Base-by-base conservation (phyloP, 345 rosid species). In the Heritiera littoralis region DNA sequence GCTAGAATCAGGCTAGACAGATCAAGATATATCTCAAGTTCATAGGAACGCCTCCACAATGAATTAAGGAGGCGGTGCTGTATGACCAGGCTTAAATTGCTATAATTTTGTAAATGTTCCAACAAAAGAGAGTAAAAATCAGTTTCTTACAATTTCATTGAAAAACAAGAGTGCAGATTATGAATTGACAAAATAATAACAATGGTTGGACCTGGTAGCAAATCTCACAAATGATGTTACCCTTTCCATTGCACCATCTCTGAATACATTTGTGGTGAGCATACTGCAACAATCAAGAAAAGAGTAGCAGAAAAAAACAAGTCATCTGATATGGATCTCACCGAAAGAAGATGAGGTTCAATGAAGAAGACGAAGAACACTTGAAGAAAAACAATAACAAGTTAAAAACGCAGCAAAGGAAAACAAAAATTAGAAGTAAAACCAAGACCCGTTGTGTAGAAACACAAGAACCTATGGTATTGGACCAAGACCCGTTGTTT, bases 181-280 rank as follows among this genome's bases (percentile, higher is more conserved):
- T 32, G 40, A 72, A 52, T 15, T 23, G 73, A 76, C 63, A 54
- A 23, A 23, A 23, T 49, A 41, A 65, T 23, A 56, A 66, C 56
- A 65, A 77, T 59, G 59, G 64, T 23, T 20, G 51, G 63, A 94
- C 98, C 98, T 95, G 92, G 28, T 12, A 85, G 83, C 99, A 93
- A 35, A 95, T 93, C 85, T 95, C 97, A 52, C 98, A 95, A 72
- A 79, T 66, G 8, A 89, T 91, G 79, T 95, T 88, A 17, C 98
- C 97, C 87, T 95, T 95, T 54, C 86, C 96, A 30, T 86, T 81
- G 87, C 99, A 95, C 97, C 98, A 95, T 83, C 91, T 90, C 85
- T 95, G 99, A 23, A 95, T 83, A 12, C 99, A 93, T 60, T 86
- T 76, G 58, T 87, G 91, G 76, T 95, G 97, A 66, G 97, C 99